Conservation (phyloP, 371 early-diverging fungal genomes). For the Rhizopus microsporus region DNA sequence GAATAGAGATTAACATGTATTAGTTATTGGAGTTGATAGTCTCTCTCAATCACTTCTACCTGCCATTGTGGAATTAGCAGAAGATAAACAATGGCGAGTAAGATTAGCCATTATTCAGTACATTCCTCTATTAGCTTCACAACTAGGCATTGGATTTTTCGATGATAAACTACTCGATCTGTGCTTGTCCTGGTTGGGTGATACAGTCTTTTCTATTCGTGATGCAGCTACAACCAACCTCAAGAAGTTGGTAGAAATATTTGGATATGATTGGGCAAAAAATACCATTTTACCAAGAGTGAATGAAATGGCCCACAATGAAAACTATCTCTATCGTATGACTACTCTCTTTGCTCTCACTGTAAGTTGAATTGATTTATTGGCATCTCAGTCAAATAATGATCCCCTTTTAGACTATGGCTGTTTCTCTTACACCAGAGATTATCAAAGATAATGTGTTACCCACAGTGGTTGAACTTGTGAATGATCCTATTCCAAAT, state of each 20-base stretch:
- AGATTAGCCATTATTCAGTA: constrained; percentile 98
- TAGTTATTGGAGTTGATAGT: constrained; percentile 95
- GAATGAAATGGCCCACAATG: constrained; percentile 81
- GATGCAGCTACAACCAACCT: constrained; percentile 96
- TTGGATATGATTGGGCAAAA: constrained; percentile 97
- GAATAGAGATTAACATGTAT: background rate
- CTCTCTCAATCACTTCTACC: constrained; percentile 95
- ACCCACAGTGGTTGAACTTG: constrained; percentile 82
- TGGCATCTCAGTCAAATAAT: background rate
- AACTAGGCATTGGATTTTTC: constrained; percentile 95
- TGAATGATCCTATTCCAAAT: constrained; percentile 95
- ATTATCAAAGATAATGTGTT: constrained; percentile 87
- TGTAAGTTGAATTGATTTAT: constrained; percentile 45
- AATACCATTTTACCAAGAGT: constrained; percentile 91
- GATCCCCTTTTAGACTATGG: constrained; percentile 66
- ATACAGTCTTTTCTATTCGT: constrained; percentile 95
- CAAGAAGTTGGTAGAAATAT: constrained; percentile 89
- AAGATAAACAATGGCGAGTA: constrained; percentile 99
- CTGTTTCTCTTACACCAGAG: constrained; percentile 84
- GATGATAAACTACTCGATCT: constrained; percentile 92
- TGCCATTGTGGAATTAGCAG: constrained; percentile 97
- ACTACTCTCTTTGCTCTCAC: constrained; percentile 94
- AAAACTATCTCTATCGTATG: constrained; percentile 95
- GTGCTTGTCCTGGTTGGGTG: constrained; percentile 98
- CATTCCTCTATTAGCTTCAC: constrained; percentile 93